Percentiles rank a stretch among this genome's conserved stretches.
These are phyloP conservation scores for Abrus precatorius DNA, from an alignment of 306 rosid species.

Conservation along the genomic window DNA sequence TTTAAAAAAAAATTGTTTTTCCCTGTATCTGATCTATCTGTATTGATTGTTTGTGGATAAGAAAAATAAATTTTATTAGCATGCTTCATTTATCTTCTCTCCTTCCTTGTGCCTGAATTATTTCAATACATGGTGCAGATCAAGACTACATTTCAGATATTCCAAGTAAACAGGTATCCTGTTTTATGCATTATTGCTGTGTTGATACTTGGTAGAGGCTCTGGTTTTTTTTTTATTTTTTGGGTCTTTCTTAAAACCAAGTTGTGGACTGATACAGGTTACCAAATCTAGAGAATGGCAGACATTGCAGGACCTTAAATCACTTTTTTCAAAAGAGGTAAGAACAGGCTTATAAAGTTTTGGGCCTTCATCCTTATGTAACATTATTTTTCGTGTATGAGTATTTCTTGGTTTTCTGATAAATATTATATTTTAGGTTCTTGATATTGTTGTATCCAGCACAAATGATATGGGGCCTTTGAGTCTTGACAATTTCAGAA, in stretches of 20 bases:
- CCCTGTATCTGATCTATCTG: not conserved
- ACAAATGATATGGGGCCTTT: conserved; percentile 85
- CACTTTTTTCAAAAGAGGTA: conserved; percentile 85
- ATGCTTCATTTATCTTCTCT: conserved; percentile 18
- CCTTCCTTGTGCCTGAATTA: not conserved
- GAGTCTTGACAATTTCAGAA: conserved; percentile 81
- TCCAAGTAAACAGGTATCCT: conserved; percentile 64
- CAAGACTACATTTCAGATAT: conserved; percentile 56
- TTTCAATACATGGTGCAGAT: conserved; percentile 65
- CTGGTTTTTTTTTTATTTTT: not conserved
- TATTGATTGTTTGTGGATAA: not conserved
- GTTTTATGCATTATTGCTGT: conserved; percentile 37
- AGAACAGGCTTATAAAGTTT: conserved; percentile 49
- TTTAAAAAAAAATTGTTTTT: not conserved
- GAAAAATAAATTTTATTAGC: not conserved
- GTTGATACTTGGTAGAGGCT: conserved; percentile 35
- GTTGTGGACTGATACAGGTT: conserved; percentile 56
- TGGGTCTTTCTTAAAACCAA: conserved; percentile 7
- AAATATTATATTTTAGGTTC: conserved; percentile 65
- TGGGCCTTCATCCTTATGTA: conserved; percentile 35
- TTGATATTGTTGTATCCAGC: conserved; percentile 79
- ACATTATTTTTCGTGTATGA: conserved; percentile 35
- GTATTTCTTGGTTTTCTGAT: conserved; percentile 45
- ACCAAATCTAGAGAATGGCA: conserved; percentile 77
- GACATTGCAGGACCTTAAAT: conserved; percentile 71